Base-by-base conservation (phyloP, 2,329 filamentous ascomycete species). In the Monosporascus sp. region DNA sequence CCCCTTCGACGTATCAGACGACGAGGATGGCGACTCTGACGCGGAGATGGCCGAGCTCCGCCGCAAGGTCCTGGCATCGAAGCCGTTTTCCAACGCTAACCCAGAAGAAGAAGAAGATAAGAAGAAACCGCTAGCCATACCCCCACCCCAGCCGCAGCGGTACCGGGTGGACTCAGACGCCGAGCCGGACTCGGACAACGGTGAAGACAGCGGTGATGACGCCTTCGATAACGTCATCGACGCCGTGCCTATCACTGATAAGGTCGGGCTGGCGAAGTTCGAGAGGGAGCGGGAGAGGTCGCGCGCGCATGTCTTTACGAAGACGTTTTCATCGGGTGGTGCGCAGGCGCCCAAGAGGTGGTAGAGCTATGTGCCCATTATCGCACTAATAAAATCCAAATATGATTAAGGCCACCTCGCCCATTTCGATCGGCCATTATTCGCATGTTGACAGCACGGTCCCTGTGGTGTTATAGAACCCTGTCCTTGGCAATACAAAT, bases 151-250 rank as follows among this genome's bases (percentile, higher is more conserved):
- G 53, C 71, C 69, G 6, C 70, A 73, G 44, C 68, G 53, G 50
- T 62, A 77, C 51, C 76, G 78, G 36, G 77, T 80, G 1, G 86
- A 89, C 52, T 82, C 83, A 0, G 84, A 89, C 50, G 81, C 81
- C 3, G 83, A 88, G 64, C 85, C 88, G 1, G 88, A 88, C 55
- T 89, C 86, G 3, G 88, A 90, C 57, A 82, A 87, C 52, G 80
- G 74, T 31, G 68, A 73, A 20, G 68, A 59, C 6, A 69, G 63
- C 5, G 79, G 74, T 9, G 83, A 77, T 1, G 81, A 84, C 17
- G 42, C 90, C 48, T 96, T 97, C 65, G 93, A 97, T 65, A 87
- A 87, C 60, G 95, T 99, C 69, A 96, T 97, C 65, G 84, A 92
- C 61, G 93, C 94, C 0, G 93, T 90, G 3, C 90, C 90, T 0